phyloP scores from a whole-genome alignment of 768 basidiomycete genomes.

The Mycena galericulata region DNA sequence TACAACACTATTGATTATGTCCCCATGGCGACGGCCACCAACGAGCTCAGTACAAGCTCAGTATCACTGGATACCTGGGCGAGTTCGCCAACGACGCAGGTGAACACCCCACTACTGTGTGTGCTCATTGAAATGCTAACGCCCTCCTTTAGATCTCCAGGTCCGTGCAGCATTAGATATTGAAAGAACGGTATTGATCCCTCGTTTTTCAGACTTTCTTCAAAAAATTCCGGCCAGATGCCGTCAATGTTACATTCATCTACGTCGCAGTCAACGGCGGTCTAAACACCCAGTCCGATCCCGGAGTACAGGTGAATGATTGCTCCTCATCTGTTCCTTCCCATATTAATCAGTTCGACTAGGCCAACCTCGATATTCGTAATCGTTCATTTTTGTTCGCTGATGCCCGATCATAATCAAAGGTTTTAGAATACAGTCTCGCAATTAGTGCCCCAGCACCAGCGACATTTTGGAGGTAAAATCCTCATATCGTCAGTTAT shows the following conservation, averaged over 20 bases:
- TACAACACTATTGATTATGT: slow-evolving; percentile 65
- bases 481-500: slow-evolving; percentile 23
- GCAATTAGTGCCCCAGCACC: slow-evolving; percentile 72
- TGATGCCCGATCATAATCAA: neutral
- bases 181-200: slow-evolving; percentile 22
- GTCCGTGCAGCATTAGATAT: slow-evolving; percentile 18
- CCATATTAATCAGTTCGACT: neutral
- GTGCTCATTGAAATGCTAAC: neutral
- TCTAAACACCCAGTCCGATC: slow-evolving; percentile 61
- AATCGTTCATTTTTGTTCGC: neutral
- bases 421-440: slow-evolving; percentile 58
- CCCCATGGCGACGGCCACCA: slow-evolving; percentile 54
- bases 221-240: slow-evolving; percentile 60
- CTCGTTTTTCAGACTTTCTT: slow-evolving; percentile 62
- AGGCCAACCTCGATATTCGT: slow-evolving; percentile 77
- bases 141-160: slow-evolving; percentile 38
- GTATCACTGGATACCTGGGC: slow-evolving; percentile 69
- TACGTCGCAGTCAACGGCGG: slow-evolving; percentile 65
- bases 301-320: slow-evolving; percentile 65
- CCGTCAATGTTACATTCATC: slow-evolving; percentile 56
- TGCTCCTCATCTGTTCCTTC: neutral
- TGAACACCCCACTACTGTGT: slow-evolving; percentile 56
- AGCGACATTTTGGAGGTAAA: slow-evolving; percentile 67
- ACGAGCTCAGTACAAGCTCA: too few relatives aligned
- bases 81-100: slow-evolving; percentile 68